Evolutionary conservation across 768 basidiomycete genomes (phyloP).

Genomic region (Collybia nuda): DNA sequence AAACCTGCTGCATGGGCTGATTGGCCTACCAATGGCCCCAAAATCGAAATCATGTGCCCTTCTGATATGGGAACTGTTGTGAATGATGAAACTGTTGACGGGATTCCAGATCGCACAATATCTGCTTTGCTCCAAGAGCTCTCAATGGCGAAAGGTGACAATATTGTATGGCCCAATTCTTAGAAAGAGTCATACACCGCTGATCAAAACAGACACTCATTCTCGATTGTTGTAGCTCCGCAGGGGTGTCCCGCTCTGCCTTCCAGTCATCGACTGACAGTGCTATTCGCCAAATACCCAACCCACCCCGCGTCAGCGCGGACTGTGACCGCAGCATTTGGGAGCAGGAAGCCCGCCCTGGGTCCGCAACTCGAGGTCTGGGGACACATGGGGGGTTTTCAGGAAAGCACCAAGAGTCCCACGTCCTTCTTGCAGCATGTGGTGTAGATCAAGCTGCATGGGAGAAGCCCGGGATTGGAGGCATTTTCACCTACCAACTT

Average conservation of each 20-base stretch:
- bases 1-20: neutral
- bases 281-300: too few species aligned
- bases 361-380: neutral
- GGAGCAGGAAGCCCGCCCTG: neutral
- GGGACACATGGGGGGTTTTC: neutral
- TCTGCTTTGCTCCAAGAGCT: neutral
- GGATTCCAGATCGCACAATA: constrained; percentile 6
- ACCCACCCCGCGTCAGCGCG: neutral
- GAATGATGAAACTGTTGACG: neutral
- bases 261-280: too few species aligned
- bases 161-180: constrained; percentile 5
- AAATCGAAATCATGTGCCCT: constrained; percentile 9
- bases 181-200: neutral
- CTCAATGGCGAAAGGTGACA: constrained; percentile 3
- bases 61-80: constrained; percentile 1
- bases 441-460: neutral
- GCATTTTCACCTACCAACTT: constrained; percentile 3
- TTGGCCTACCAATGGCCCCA: neutral
- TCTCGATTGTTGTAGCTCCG: constrained; percentile 9
- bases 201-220: constrained; percentile 6
- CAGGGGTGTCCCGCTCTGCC: too few species aligned
- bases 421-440: constrained; percentile 12
- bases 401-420: neutral
- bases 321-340: neutral
- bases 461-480: constrained; percentile 2